Base-by-base conservation (phyloP, 129 eudicot species). In the Scalesia atractyloides region DNA sequence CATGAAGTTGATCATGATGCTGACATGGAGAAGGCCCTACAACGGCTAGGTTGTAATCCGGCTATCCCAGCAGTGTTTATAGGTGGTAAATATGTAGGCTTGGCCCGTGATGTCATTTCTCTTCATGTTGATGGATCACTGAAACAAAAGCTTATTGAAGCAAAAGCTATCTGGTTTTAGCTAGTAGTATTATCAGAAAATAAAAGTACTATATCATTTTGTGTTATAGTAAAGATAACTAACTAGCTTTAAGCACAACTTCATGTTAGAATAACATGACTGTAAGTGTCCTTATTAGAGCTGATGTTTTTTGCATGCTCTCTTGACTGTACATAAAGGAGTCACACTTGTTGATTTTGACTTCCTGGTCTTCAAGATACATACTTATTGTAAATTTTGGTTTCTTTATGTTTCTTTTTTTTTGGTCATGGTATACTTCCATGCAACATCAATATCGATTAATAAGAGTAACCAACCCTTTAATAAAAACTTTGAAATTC, bases 31-130 rank as follows among this genome's bases (percentile, higher is more conserved):
- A 16, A 84, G 79, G 97, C 96, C 17, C 76, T 95, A 33, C 77
- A 84, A 52, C 82, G 68, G 54, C 66, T 94, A 41, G 97, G 98
- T 19, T 87, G 97, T 83, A 87, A 70, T 80, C 90, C 98, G 10
- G 66, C 84, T 6, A 77, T 88, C 16, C 98, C 98, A 10, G 98
- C 97, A 1, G 97, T 94, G 73, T 94, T 94, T 71, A 84, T 94
- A 17, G 96, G 98, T 43, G 98, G 98, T 34, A 80, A 86, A 79
- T 84, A 80, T 73, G 81, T 91, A 34, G 95, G 97, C 15, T 91
- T 95, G 0, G 95, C 95, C 13, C 76, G 70, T 57, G 95, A 91
- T 75, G 84, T 91, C 64, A 85, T 91, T 39, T 84, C 95, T 47
- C 86, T 88, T 24, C 97, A 91, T 73, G 95, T 91, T 59, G 82